These are phyloP conservation scores for Pyrenula aspistea DNA, from an alignment of 495 filamentous ascomycete genomes.

Conservation along the genomic window DNA sequence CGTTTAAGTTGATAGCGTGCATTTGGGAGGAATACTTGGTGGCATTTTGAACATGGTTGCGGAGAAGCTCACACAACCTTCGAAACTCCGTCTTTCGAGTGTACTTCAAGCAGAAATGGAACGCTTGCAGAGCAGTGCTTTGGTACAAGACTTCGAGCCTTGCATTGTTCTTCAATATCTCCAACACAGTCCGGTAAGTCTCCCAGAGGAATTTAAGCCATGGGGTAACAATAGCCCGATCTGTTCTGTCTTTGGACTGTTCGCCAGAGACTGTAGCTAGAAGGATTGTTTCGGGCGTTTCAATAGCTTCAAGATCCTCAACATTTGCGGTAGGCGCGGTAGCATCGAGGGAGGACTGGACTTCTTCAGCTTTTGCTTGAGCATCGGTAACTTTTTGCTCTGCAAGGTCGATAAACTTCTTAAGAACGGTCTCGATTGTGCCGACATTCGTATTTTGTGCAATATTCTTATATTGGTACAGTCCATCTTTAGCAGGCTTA, in stretches of 20 bases:
- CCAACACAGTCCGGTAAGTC: slow-evolving; percentile 96
- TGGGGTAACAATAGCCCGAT: slow-evolving; percentile 93
- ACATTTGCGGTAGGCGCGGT: slow-evolving; percentile 58
- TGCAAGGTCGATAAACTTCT: slow-evolving; percentile 94
- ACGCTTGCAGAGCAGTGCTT: slow-evolving; percentile 92
- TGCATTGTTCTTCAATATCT: slow-evolving; percentile 98
- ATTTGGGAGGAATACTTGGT: slow-evolving; percentile 98
- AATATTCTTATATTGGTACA: slow-evolving; percentile 99
- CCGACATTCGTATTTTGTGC: slow-evolving; percentile 97
- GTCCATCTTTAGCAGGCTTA: slow-evolving; percentile 93
- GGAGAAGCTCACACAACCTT: slow-evolving; percentile 90
- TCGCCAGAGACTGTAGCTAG: slow-evolving; percentile 96
- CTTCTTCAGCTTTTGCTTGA: slow-evolving; percentile 89
- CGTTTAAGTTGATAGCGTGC: slow-evolving; percentile 98
- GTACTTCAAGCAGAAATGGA: slow-evolving; percentile 97
- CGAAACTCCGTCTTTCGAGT: slow-evolving; percentile 98
- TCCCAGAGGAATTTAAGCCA: slow-evolving; percentile 99
- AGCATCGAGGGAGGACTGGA: slow-evolving; percentile 76
- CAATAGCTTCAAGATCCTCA: slow-evolving; percentile 91
- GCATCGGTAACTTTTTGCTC: slow-evolving; percentile 93
- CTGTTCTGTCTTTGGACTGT: slow-evolving; percentile 90
- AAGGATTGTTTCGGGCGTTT: slow-evolving; percentile 96
- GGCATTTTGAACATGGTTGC: slow-evolving; percentile 97
- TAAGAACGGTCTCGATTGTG: slow-evolving; percentile 94
- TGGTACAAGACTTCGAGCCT: slow-evolving; percentile 96